Conservation (phyloP, 352 stramenopile genomes). For the Thalassiosira delicatula region DNA sequence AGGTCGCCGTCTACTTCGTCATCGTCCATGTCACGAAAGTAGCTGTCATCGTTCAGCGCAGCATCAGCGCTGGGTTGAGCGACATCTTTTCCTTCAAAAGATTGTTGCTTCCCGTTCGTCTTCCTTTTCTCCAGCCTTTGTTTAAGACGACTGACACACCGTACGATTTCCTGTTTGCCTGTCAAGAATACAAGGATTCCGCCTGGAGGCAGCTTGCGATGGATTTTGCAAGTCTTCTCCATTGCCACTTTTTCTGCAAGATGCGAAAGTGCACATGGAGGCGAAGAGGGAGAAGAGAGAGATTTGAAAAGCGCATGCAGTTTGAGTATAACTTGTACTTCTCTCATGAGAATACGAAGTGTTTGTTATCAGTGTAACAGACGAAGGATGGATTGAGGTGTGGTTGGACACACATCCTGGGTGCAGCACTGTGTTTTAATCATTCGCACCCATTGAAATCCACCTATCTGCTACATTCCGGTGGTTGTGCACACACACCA, state of each 20-base stretch:
- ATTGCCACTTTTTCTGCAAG: slow-evolving; percentile 87
- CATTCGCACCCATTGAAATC: no score
- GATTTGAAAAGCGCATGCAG: not conserved
- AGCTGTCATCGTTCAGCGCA: slow-evolving; percentile 18
- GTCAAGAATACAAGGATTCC: slow-evolving; percentile 98
- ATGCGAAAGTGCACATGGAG: no score
- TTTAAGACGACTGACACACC: slow-evolving; percentile 78
- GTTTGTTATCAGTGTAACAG: no score
- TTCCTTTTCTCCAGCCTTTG: slow-evolving; percentile 54
- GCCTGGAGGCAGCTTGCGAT: slow-evolving; percentile 94
- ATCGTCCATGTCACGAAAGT: slow-evolving; percentile 84
- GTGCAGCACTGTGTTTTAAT: no score
- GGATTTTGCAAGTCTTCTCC: slow-evolving; percentile 96
- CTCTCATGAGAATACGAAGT: no score
- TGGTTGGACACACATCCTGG: no score
- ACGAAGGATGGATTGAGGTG: no score
- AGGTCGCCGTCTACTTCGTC: slow-evolving; percentile 84
- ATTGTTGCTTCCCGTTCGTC: slow-evolving; percentile 17
- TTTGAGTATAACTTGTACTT: no score
- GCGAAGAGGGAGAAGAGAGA: slow-evolving; percentile 1
- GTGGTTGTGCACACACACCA: no score
- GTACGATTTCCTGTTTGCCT: slow-evolving; percentile 93
- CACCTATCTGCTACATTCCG: no score
- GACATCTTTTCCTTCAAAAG: slow-evolving; percentile 18
- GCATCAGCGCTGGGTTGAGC: slow-evolving; percentile 26